Base-by-base conservation (phyloP, 2,329 filamentous ascomycete species). In the Rosellinia necatrix region DNA sequence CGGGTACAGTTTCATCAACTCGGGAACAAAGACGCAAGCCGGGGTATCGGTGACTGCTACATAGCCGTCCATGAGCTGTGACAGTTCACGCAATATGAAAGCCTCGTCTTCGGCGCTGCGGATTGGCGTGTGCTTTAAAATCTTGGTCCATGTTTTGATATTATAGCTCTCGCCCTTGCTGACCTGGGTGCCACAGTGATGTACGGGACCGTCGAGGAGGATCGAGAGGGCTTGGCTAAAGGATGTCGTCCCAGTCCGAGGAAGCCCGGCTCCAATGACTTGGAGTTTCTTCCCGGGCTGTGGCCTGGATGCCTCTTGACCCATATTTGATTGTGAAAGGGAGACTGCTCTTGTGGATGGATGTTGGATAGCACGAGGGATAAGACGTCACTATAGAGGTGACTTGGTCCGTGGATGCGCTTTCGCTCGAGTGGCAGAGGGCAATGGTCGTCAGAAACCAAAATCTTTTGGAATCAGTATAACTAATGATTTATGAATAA, bases 21-120 rank as follows among this genome's bases (percentile, higher is more conserved):
- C 70, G 2, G 60, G 64, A 2, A 66, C 64, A 41, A 71, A 68
- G 25, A 61, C 53, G 13, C 60, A 62, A 0, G 58, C 64, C 2
- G 68, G 66, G 3, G 59, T 60, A 52, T 69, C 69, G 5, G 68
- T 68, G 17, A 62, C 64, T 3, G 63, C 70, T 1, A 65, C 65
- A 44, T 68, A 72, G 42, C 69, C 68, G 22, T 65, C 59, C 40
- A 64, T 50, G 35, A 63, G 49, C n/a, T 49, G 25, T 6, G 34
- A 42, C n/a, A 63, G 37, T 19, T 65, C 44, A 10, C 51, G 46
- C 49, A 61, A 15, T 12, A 60, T 49, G 21, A 32, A 53, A 27
- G 48, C 37, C 41, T 62, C 43, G 41, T 66, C 57, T 22, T 64
- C 62, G 25, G 55, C 43, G 15, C 35, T 56, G 38, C 56, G 53